Base-by-base conservation (phyloP, 2,329 filamentous ascomycete species). In the Fusarium chlamydosporum region DNA sequence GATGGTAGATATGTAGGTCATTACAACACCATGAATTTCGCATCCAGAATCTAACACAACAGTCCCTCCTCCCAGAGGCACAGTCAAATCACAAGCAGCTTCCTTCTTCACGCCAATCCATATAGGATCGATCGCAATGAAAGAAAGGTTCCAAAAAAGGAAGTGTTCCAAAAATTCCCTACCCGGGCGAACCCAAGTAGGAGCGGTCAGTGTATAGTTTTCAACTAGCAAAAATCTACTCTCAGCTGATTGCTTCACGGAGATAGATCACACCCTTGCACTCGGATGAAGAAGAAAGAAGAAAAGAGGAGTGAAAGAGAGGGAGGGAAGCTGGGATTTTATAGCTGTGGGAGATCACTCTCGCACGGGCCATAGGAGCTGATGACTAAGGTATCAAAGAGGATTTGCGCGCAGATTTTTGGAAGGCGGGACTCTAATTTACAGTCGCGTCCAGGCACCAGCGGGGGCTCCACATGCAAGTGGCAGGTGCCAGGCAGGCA, bases 191-290 rank as follows among this genome's bases (percentile, higher is more conserved):
- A 85, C 86, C 85, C 88, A 86, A 85, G 83, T 80, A 85, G 83
- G 82, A 92, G 89, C 83, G 82, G 89, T 91, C 89, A 88, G 82
- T 84, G 76, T 86, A 87, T 91, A 92, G 90, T 92, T 92, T 92
- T 92, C 90, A 92, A 92, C 89, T 91, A 92, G 90, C 90, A 92
- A 92, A 91, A 90, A 89, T 91, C 90, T 88, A 92, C 89, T 92
- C 89, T 91, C 89, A 80, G 79, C 79, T 80, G 86, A 89, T 88
- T 86, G 88, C 88, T 88, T 91, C 79, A 81, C 78, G 79, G 79
- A 81, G 79, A 81, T 81, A 79, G 79, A 81, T 81, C 89, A 89
- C 86, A 89, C 90, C 89, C 89, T 81, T 88, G 88, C 88, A 89
- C 87, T 84, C 74, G 82, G 84, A 86, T 86, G 80, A 78, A 74